Conservation (phyloP, 441 rosid genomes). For the Kokia cookei region DNA sequence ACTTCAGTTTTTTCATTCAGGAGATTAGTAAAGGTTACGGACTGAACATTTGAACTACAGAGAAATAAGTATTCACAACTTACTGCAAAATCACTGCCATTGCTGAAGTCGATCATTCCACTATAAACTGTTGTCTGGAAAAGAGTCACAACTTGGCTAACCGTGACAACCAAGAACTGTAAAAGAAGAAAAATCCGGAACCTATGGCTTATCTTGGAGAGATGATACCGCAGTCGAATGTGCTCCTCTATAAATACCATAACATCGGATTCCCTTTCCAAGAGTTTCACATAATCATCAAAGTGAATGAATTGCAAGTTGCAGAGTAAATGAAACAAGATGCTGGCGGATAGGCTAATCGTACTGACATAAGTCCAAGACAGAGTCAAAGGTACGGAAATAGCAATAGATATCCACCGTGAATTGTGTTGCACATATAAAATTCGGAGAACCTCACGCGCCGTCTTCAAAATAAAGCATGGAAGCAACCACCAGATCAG, state of each 20-base stretch:
- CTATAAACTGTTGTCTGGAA: conserved; percentile 73
- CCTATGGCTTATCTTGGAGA: conserved; percentile 94
- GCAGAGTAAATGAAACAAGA: conserved; percentile 83
- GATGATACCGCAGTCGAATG: conserved; percentile 58
- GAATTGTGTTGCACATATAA: conserved; percentile 46
- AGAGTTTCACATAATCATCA: conserved; percentile 65
- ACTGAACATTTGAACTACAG: background rate
- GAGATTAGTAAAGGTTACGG: background rate
- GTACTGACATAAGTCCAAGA: conserved; percentile 77
- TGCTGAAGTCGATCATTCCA: conserved; percentile 51
- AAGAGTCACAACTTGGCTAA: conserved; percentile 64
- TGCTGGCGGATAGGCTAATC: conserved; percentile 68
- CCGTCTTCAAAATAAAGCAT: conserved; percentile 61
- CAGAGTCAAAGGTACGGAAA: conserved; percentile 40
- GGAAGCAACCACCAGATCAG: conserved; percentile 72
- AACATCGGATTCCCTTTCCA: conserved; percentile 70
- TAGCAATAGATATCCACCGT: conserved; percentile 67
- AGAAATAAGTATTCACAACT: conserved; percentile 24
- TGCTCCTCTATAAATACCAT: conserved; percentile 67
- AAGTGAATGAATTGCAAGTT: conserved; percentile 90
- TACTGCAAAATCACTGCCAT: conserved; percentile 89
- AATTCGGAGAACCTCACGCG: conserved; percentile 54
- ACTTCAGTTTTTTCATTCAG: background rate
- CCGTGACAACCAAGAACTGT: conserved; percentile 69
- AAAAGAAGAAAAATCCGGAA: conserved; percentile 82